phyloP scores from a whole-genome alignment of 257 asterid species.

The Nicotiana attenuata region DNA sequence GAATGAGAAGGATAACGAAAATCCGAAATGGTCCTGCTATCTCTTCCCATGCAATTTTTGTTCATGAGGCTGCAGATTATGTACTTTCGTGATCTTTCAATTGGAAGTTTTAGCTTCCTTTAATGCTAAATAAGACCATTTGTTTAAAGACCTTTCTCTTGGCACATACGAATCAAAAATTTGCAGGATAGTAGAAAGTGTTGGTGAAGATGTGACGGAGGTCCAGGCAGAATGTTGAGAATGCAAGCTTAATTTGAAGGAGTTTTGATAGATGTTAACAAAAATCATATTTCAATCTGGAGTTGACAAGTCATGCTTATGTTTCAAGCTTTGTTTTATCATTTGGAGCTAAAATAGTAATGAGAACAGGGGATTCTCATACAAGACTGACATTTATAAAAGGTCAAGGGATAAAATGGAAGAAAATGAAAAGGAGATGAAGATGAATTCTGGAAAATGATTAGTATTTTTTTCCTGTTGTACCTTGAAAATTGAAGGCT shows the following conservation, averaged over 20 bases:
- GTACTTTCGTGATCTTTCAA: too few relatives aligned
- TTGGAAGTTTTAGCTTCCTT: neutral
- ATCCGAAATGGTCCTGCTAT: constrained; percentile 29
- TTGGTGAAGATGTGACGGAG: neutral
- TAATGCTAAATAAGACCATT: neutral
- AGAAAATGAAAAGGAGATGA: neutral
- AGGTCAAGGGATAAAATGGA: neutral
- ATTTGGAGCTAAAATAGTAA: neutral
- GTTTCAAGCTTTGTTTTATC: neutral
- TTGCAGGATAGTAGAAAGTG: neutral
- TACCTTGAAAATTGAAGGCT: neutral
- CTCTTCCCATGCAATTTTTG: too few relatives aligned
- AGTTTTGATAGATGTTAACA: neutral
- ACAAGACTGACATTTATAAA: neutral
- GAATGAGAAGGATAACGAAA: constrained; percentile 33
- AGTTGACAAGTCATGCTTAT: neutral
- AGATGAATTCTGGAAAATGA: too few relatives aligned
- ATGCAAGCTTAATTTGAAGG: neutral
- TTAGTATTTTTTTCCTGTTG: too few relatives aligned
- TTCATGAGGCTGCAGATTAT: too few relatives aligned
- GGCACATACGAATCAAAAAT: too few relatives aligned
- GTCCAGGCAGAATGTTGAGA: neutral
- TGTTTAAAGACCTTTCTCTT: neutral
- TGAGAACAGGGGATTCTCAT: neutral
- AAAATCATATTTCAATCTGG: neutral